Evolutionary conservation across 345 rosid genomes (phyloP), one percentile per base, ranked within the genome.

Genomic region (Ceriops tagal): DNA sequence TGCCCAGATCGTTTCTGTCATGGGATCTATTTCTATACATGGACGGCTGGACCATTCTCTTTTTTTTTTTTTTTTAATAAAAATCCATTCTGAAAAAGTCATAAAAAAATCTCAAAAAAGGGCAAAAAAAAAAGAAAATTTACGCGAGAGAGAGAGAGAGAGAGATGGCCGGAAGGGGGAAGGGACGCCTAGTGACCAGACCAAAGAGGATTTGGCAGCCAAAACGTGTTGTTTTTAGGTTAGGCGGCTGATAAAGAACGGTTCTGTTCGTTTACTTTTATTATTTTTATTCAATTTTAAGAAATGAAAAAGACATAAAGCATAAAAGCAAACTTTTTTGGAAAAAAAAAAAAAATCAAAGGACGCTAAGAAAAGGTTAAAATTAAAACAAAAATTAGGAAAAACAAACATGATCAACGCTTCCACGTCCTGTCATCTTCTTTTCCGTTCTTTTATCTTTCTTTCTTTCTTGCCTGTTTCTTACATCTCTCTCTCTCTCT

Each of bases 231-330:
- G 2, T 28, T 28, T 11, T 66, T 52, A 60, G 70, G 71, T 65
- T 9, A 24, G 66, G 6, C 55, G 66, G 71, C 70, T 32, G 20
- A 60, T 21, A 24, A 61, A 73, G 60, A 32, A 66, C 53, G 70
- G 47, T 4, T 28, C 3, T 28, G 3, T 53, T 53, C 15, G 3
- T 10, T 10, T 53, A 6, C 58, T 6, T 53, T 21, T 24, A 8
- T 53, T 10, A 55, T 26, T 49, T 71, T 47, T 63, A 47, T 64
- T 52, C 51, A 52, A 52, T 5, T 26, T n/a, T 1, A 56, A 27
- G 31, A 56, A 24, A 53, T 53, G 1, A 24, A 53, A 53, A 56
- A 7, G 1, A 56, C 4, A 13, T 43, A 43, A 10, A 43, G 47
- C 47, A 3, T 34, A 34, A 34, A 6, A 10, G 4, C 47, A 10